phyloP scores from a whole-genome alignment of 257 asterid genomes.

The Penstemon newberryi region DNA sequence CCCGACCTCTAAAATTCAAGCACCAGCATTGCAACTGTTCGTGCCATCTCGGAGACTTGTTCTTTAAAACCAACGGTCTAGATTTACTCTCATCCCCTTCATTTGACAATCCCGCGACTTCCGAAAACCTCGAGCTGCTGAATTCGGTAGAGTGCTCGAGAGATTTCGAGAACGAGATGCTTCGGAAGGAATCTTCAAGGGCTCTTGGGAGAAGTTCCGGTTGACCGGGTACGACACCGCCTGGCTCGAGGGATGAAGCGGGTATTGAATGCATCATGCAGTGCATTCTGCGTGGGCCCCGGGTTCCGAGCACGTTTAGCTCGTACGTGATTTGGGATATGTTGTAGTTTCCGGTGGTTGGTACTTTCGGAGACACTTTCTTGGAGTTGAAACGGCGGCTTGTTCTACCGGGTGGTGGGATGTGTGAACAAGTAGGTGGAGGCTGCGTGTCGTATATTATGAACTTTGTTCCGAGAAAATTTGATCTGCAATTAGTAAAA shows the following conservation, averaged over 20 bases:
- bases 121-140: slow-evolving; percentile 81
- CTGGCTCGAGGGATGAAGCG: slow-evolving; percentile 70
- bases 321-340: slow-evolving; percentile 81
- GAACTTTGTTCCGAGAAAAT: slow-evolving; percentile 94
- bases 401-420: slow-evolving; percentile 61
- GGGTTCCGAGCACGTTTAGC: slow-evolving; percentile 88
- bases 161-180: slow-evolving; percentile 82
- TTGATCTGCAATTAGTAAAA: slow-evolving; percentile 53
- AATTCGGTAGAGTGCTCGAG: slow-evolving; percentile 73
- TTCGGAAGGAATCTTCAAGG: slow-evolving; percentile 85
- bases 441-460: slow-evolving; percentile 91
- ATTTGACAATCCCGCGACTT: slow-evolving; percentile 40
- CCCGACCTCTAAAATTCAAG: slow-evolving; percentile 82
- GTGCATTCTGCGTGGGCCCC: slow-evolving; percentile 93
- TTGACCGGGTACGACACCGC: slow-evolving; percentile 87
- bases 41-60: slow-evolving; percentile 95
- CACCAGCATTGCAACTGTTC: slow-evolving; percentile 98
- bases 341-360: slow-evolving; percentile 70
- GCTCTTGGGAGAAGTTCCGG: slow-evolving; percentile 80
- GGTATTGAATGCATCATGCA: slow-evolving; percentile 89
- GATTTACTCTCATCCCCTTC: slow-evolving; percentile 49
- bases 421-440: slow-evolving; percentile 50
- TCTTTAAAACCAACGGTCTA: slow-evolving; percentile 71
- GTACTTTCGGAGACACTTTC: slow-evolving; percentile 88
- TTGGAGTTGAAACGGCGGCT: slow-evolving; percentile 82